These are phyloP conservation scores for Croton setiger DNA, from an alignment of 441 rosid species.

Conservation along the genomic window DNA sequence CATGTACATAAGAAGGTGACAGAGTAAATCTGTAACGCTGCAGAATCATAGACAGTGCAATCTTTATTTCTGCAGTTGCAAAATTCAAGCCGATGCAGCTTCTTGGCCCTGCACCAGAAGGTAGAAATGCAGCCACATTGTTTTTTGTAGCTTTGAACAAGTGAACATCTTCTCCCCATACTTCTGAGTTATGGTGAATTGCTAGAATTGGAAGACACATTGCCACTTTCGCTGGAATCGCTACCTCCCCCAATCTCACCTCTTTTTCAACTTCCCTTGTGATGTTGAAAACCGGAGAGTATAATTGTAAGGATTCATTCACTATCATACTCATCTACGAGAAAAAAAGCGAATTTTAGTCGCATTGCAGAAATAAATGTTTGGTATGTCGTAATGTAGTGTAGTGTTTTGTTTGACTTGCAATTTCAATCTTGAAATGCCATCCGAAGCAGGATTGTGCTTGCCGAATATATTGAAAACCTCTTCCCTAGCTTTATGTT, in stretches of 20 bases:
- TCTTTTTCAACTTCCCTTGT: constrained; percentile 21
- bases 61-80: constrained; percentile 31
- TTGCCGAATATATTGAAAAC: constrained; percentile 32
- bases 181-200: constrained; percentile 31
- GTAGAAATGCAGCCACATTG: constrained; percentile 29
- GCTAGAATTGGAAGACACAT: constrained; percentile 18
- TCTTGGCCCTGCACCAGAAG: constrained; percentile 42
- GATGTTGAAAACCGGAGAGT: constrained; percentile 25
- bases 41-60: constrained; percentile 43
- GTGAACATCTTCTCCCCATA: constrained; percentile 46
- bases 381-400: too few species aligned
- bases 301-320: constrained; percentile 39
- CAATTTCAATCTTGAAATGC: constrained; percentile 34
- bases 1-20: constrained; percentile 42
- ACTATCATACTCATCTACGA: constrained; percentile 44
- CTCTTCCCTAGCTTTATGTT: constrained; percentile 40
- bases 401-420: constrained; percentile 18
- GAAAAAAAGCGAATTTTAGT: neutral
- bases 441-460: constrained; percentile 28
- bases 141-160: constrained; percentile 39
- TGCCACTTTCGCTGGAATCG: constrained; percentile 28
- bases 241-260: constrained; percentile 31
- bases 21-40: constrained; percentile 40
- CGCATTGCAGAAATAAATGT: too few species aligned
- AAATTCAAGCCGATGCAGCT: constrained; percentile 43